Conservation (phyloP, 2,329 filamentous ascomycete species). For the Pyrenophora tritici-repentis region DNA sequence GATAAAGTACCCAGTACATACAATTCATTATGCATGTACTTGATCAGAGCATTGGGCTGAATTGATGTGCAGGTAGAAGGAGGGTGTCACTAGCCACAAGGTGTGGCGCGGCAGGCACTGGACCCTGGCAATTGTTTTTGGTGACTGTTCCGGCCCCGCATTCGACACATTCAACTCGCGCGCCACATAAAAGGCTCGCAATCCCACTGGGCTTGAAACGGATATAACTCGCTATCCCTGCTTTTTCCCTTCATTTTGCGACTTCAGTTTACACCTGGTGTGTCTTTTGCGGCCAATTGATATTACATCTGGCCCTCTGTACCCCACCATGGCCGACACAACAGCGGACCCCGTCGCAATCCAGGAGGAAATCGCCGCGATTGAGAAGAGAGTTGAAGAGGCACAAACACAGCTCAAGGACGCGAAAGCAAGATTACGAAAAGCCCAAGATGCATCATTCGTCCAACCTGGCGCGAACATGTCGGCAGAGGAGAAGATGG, state of each 20-base stretch:
- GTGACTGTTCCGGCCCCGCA: conserved; percentile 19
- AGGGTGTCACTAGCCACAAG: conserved; percentile 6
- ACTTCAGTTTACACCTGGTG: neutral
- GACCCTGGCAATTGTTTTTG: conserved; percentile 17
- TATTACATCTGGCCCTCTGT: conserved; percentile 21
- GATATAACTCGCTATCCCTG: conserved; percentile 2
- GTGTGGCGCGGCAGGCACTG: conserved; percentile 10
- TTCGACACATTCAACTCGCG: conserved; percentile 25
- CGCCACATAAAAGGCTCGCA: conserved; percentile 9
- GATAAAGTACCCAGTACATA: no score
- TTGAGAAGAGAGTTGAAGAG: conserved; percentile 41
- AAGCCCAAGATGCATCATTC: conserved; percentile 24
- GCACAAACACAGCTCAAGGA: conserved; percentile 38
- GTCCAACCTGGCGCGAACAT: conserved; percentile 38
- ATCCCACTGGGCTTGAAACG: conserved; percentile 14
- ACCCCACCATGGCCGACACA: conserved; percentile 43
- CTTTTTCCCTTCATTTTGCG: neutral
- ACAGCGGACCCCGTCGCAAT: conserved; percentile 39
- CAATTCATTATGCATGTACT: neutral
- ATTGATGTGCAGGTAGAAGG: neutral
- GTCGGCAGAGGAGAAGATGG: conserved; percentile 66
- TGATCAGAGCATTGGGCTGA: neutral
- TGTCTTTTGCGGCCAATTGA: conserved; percentile 9
- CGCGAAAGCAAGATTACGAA: conserved; percentile 35
- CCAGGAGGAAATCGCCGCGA: conserved; percentile 38